Base-by-base conservation (phyloP, 495 filamentous ascomycete genomes). In the Aspergillus indologenus region DNA sequence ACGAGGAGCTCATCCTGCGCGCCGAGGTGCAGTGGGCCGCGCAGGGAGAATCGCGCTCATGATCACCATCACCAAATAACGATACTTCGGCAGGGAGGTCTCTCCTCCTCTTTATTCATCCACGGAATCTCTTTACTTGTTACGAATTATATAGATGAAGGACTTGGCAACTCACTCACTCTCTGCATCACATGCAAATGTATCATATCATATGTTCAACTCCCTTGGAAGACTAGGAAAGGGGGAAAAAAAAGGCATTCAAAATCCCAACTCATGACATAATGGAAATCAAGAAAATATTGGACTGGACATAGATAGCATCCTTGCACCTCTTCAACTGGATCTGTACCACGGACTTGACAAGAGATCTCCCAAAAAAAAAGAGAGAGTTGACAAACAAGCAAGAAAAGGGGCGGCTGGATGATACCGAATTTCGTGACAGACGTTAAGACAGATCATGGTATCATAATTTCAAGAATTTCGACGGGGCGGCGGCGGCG, bases 1-100 rank as follows among this genome's bases (percentile, higher is more conserved):
- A 99, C 68, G 94, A 99, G 75, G 93, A 96, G 70, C 71, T 97
- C 57, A 86, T 99, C 61, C 75, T 92, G 19, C 70, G 81, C 45
- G 90, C 88, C 15, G 90, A 95, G 76, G 80, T 70, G 52, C 80
- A 78, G 18, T 87, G 85, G 80, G 72, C 62, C 21, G 63, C 60
- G 31, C 62, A 73, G 42, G 53, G 42, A 5, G 22, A 26, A 15
- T 29, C 29, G 48, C 23, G 20, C 19, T 12, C 23, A 23, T 48
- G 3, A 21, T 23, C 14, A 18, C 45, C 7, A 21, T 20, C 5
- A 46, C 8, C 44, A 18, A 46, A 7, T 3, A 29, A 29, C 26
- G 3, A 46, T 46, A 46, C n/a, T 46, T n/a, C 17, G n/a, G 7
- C 44, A 29, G 26, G n/a, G n/a, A n/a, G n/a, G n/a, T 29, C 26